Conservation (phyloP, 305 asterid species). For the Solanum hybrid region DNA sequence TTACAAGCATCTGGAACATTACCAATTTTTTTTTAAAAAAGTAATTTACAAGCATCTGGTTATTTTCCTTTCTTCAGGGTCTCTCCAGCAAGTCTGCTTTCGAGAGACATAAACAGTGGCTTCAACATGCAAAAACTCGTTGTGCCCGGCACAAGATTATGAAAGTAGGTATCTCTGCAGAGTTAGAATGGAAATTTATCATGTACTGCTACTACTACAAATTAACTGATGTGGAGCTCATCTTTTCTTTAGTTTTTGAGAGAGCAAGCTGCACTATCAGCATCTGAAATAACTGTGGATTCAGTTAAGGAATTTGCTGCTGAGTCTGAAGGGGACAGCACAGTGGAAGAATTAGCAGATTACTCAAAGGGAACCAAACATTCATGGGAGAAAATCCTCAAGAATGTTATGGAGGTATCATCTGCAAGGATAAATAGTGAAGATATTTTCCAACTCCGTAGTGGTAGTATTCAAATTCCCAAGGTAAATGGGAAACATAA, state of each 20-base stretch:
- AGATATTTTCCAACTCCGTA: slow-evolving; percentile 41
- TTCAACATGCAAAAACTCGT: slow-evolving; percentile 90
- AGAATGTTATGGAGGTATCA: slow-evolving; percentile 49
- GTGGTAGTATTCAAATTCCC: slow-evolving; percentile 35
- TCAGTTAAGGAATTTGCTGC: slow-evolving; percentile 63
- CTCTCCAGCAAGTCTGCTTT: slow-evolving; percentile 85
- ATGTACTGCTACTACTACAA: background rate
- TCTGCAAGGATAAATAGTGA: slow-evolving; percentile 23
- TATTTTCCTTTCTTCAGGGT: slow-evolving; percentile 38
- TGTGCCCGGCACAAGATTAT: slow-evolving; percentile 93
- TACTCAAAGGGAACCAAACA: slow-evolving; percentile 42
- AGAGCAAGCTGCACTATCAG: slow-evolving; percentile 85
- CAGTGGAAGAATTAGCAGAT: slow-evolving; percentile 40
- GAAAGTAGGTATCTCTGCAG: slow-evolving; percentile 48
- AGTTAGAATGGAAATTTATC: background rate
- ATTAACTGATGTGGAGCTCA: slow-evolving; percentile 9
- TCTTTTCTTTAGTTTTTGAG: slow-evolving; percentile 59
- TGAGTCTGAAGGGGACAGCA: slow-evolving; percentile 50
- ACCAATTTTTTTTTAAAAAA: background rate
- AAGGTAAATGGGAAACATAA: slow-evolving; percentile 69
- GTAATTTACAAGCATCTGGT: background rate
- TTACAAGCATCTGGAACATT: background rate
- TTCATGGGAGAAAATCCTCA: slow-evolving; percentile 54
- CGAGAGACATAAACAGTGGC: slow-evolving; percentile 93
- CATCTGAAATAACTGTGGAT: slow-evolving; percentile 74